A percentile compares a stretch with the other conserved stretches of the same genome.
phyloP scores from a whole-genome alignment of 192 early-diverging fungal genomes.

The Rhizophagus clarus region DNA sequence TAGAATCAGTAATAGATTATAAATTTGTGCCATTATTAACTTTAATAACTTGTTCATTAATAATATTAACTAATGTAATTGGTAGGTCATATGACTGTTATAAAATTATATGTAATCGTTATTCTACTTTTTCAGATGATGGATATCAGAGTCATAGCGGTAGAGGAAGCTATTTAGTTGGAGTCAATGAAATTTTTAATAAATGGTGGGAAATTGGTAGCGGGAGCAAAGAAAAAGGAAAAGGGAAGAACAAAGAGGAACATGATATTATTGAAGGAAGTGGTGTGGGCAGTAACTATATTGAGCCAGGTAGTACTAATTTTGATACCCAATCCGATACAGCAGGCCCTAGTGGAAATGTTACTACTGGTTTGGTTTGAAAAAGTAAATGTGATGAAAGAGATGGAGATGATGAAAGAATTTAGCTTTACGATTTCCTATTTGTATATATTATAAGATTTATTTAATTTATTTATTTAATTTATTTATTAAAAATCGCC shows the following conservation, averaged over 20 bases:
- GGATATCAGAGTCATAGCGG: not conserved
- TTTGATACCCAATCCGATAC: too few species aligned
- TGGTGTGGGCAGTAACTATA: too few species aligned
- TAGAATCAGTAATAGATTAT: not conserved
- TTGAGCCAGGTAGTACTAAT: too few species aligned
- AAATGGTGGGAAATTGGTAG: not conserved
- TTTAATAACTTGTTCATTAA: not conserved
- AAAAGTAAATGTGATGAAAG: too few species aligned
- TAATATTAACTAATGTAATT: not conserved
- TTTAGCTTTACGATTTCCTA: too few species aligned
- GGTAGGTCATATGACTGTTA: not conserved
- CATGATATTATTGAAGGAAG: too few species aligned
- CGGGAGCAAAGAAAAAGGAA: not conserved
- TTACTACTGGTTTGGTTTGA: too few species aligned
- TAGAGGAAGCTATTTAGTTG: not conserved
- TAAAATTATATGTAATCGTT: not conserved
- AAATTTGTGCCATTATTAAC: conserved; percentile 17
- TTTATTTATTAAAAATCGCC: too few species aligned
- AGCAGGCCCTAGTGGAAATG: too few species aligned
- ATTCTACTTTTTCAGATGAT: not conserved
- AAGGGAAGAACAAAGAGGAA: not conserved
- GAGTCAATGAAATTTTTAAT: not conserved
- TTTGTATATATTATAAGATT: too few species aligned
- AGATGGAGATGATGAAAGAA: too few species aligned
- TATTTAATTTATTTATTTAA: too few species aligned